Evolutionary conservation across 2,329 filamentous ascomycete species (phyloP).

Genomic region (Alternaria triticina): DNA sequence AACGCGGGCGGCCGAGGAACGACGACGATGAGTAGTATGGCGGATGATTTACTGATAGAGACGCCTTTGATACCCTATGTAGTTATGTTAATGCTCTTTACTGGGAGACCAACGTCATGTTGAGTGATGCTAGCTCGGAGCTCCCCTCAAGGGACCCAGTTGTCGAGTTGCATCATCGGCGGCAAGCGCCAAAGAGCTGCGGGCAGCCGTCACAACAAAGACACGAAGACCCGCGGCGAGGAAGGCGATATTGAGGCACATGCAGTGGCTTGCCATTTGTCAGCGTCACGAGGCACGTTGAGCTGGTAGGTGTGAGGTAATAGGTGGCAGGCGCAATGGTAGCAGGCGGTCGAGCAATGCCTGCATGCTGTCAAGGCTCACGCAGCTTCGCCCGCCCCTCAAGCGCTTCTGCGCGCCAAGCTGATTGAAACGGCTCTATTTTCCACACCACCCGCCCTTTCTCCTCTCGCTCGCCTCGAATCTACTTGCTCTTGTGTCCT

Average conservation of each 20-base stretch:
- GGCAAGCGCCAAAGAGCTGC: background rate
- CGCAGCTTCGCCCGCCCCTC: conserved; percentile 4
- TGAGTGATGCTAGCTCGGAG: background rate
- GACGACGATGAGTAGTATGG: conserved; percentile 11
- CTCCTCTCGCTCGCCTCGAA: background rate
- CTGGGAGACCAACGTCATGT: background rate
- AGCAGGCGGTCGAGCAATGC: conserved; percentile 4
- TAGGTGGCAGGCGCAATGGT: background rate
- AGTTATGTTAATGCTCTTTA: background rate
- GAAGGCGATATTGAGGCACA: background rate
- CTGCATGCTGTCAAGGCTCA: conserved; percentile 11
- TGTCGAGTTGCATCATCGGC: conserved; percentile 11
- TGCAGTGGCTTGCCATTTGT: conserved; percentile 3
- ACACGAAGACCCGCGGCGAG: background rate
- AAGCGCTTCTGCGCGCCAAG: conserved; percentile 19
- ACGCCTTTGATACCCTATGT: background rate
- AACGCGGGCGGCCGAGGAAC: conserved; percentile 21
- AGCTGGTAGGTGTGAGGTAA: background rate
- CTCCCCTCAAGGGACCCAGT: conserved; percentile 6
- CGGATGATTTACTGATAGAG: background rate
- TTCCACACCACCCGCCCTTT: conserved; percentile 18
- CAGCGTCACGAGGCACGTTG: conserved; percentile 5
- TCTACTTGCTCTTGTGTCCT: background rate
- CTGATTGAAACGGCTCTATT: conserved; percentile 20
- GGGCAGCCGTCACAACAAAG: background rate